Evolutionary conservation across 495 filamentous ascomycete genomes (phyloP).

Genomic region (Pyronema domesticum): DNA sequence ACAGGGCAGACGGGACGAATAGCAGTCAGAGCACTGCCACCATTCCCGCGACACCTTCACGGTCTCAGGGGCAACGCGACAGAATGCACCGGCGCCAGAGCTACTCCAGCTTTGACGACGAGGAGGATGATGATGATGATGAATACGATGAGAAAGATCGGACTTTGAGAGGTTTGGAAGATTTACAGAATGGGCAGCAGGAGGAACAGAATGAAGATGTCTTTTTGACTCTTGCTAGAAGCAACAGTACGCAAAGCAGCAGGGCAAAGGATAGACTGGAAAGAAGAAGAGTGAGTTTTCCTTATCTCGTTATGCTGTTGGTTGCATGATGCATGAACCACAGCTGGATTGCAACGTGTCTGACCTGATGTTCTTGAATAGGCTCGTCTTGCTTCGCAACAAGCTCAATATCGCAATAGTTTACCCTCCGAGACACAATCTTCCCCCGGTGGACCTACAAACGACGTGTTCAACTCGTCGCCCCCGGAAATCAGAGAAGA

Average conservation of each 20-base stretch:
- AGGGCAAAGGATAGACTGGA: conserved; percentile 22
- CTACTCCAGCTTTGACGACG: conserved; percentile 4
- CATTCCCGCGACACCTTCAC: conserved; percentile 11
- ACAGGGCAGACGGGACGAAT: conserved; percentile 2
- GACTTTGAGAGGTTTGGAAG: conserved; percentile 24
- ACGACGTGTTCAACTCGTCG: conserved; percentile 1
- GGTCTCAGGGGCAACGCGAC: conserved; percentile 5
- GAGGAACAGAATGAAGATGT: conserved; percentile 30
- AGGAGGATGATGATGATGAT: conserved; percentile 18
- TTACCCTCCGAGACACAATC: conserved; percentile 21
- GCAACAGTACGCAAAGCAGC: conserved; percentile 29
- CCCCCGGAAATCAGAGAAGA: conserved; percentile 1
- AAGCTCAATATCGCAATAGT: conserved; percentile 16
- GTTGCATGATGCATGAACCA: not conserved
- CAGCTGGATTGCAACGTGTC: not conserved
- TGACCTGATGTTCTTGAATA: conserved; percentile 2
- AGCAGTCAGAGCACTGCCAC: conserved; percentile 10
- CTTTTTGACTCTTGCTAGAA: conserved; percentile 44
- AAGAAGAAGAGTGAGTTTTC: conserved; percentile 34
- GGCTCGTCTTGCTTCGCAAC: conserved; percentile 15
- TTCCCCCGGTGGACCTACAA: conserved; percentile 5
- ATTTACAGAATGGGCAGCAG: conserved; percentile 12
- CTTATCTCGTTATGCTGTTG: not conserved
- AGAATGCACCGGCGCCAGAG: conserved; percentile 2
- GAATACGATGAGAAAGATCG: conserved; percentile 23